A percentile compares a stretch with the other conserved stretches of the same genome.
Conservation (phyloP, 768 basidiomycete genomes). For the Kwoniella bestiolae region DNA sequence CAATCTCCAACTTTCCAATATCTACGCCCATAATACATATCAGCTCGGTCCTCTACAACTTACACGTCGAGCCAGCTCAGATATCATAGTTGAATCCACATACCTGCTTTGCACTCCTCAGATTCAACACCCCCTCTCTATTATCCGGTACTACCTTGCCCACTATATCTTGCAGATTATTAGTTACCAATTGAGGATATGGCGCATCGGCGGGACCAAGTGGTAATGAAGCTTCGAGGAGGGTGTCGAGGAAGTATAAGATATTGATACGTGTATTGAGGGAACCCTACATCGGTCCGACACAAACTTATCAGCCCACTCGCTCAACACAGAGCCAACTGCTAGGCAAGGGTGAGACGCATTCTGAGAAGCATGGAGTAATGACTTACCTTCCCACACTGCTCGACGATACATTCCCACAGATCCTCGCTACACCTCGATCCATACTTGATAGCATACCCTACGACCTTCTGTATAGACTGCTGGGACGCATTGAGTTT, state of each 20-base stretch:
- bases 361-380: too few species aligned
- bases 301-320: too few species aligned
- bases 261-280: conserved; percentile 92
- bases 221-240: conserved; percentile 58
- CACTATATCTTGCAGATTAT: conserved; percentile 78
- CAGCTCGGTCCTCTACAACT: neutral
- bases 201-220: conserved; percentile 59
- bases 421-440: conserved; percentile 84
- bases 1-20: conserved; percentile 86
- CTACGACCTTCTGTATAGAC: conserved; percentile 85
- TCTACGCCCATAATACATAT: conserved; percentile 61
- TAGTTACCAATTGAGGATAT: conserved; percentile 75
- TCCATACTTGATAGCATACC: conserved; percentile 82
- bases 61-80: neutral
- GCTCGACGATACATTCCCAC: conserved; percentile 91
- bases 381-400: conserved; percentile 75
- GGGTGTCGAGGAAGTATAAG: conserved; percentile 83
- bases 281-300: too few species aligned
- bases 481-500: conserved; percentile 79
- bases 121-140: conserved; percentile 83
- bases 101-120: conserved; percentile 85
- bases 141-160: conserved; percentile 85
- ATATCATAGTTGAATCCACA: conserved; percentile 30
- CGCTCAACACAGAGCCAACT: neutral
- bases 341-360: neutral